Percentiles rank a stretch among this genome's conserved stretches.
These are phyloP conservation scores for Obelidium mucronatum DNA, from an alignment of 192 early-diverging fungal genomes.

Conservation along the genomic window DNA sequence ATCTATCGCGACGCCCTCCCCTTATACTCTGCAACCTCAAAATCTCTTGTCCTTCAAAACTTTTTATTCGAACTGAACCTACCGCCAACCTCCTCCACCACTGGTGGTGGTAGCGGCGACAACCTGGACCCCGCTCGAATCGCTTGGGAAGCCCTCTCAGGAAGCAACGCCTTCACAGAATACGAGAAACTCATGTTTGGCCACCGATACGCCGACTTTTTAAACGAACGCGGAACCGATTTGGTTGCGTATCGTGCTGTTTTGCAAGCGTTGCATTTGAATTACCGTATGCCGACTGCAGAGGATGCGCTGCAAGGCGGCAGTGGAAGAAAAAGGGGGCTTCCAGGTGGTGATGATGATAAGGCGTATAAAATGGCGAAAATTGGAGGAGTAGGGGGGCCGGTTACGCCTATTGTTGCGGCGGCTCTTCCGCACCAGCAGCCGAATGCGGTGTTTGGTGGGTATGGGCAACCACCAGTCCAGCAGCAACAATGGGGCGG, in stretches of 20 bases:
- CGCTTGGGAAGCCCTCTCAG: slow-evolving; percentile 60
- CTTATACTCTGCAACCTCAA: slow-evolving; percentile 50
- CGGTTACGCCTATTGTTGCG: slow-evolving; percentile 2
- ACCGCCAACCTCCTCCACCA: slow-evolving; percentile 16
- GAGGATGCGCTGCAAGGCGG: not conserved
- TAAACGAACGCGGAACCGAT: slow-evolving; percentile 59
- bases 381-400: not conserved
- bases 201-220: slow-evolving; percentile 61
- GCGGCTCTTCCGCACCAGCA: slow-evolving; percentile 8
- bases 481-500: not conserved
- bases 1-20: slow-evolving; percentile 55
- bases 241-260: slow-evolving; percentile 37
- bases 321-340: not conserved
- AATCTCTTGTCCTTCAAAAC: slow-evolving; percentile 64
- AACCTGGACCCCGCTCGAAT: slow-evolving; percentile 50
- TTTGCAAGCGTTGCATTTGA: not conserved
- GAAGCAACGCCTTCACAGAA: slow-evolving; percentile 46
- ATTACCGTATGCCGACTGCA: slow-evolving; percentile 24
- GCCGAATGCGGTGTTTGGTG: not conserved
- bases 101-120: slow-evolving; percentile 36
- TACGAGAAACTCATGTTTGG: slow-evolving; percentile 66
- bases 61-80: slow-evolving; percentile 71
- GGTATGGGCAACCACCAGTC: not conserved
- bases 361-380: slow-evolving; percentile 11
- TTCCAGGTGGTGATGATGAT: slow-evolving; percentile 5